A percentile compares a stretch with the other conserved stretches of the same genome.
Evolutionary conservation across 495 filamentous ascomycete species (phyloP).

Genomic region (Xylaria bambusicola): DNA sequence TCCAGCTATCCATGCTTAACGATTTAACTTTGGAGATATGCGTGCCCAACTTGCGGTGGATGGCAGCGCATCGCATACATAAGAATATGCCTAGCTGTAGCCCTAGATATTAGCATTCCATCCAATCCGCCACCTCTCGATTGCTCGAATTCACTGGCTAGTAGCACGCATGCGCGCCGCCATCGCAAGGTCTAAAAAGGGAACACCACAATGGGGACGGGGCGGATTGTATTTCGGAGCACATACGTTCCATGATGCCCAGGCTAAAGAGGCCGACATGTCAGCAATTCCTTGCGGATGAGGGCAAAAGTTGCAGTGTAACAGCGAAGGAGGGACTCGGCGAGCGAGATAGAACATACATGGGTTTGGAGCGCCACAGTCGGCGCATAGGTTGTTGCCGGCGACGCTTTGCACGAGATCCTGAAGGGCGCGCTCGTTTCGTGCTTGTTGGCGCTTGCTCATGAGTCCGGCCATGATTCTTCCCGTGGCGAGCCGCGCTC

Average conservation of each 20-base stretch:
- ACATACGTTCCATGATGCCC: conserved; percentile 98
- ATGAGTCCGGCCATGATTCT: conserved; percentile 48
- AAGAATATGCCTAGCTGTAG: conserved; percentile 88
- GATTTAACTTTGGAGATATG: conserved; percentile 99
- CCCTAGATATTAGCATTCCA: conserved; percentile 8
- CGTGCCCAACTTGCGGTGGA: conserved; percentile 96
- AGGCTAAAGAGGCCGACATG: conserved; percentile 58
- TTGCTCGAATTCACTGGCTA: background rate
- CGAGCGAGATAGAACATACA: conserved; percentile 58
- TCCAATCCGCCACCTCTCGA: background rate
- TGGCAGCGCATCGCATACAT: conserved; percentile 93
- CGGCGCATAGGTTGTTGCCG: conserved; percentile 93
- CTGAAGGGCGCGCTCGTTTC: conserved; percentile 89
- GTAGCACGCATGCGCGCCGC: background rate
- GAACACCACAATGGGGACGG: background rate
- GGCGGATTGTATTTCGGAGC: conserved; percentile 7
- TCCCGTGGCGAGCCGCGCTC: background rate
- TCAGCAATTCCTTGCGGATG: conserved; percentile 19
- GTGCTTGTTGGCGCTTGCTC: conserved; percentile 94
- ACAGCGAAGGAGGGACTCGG: conserved; percentile 16
- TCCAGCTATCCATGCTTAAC: conserved; percentile 96
- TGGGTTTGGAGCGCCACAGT: conserved; percentile 90
- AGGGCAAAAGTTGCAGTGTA: conserved; percentile 1
- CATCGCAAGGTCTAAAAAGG: background rate
- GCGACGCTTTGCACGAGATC: conserved; percentile 85